These are phyloP conservation scores for Capniomyces stellatus DNA, from an alignment of 371 early-diverging fungal species.

Conservation along the genomic window DNA sequence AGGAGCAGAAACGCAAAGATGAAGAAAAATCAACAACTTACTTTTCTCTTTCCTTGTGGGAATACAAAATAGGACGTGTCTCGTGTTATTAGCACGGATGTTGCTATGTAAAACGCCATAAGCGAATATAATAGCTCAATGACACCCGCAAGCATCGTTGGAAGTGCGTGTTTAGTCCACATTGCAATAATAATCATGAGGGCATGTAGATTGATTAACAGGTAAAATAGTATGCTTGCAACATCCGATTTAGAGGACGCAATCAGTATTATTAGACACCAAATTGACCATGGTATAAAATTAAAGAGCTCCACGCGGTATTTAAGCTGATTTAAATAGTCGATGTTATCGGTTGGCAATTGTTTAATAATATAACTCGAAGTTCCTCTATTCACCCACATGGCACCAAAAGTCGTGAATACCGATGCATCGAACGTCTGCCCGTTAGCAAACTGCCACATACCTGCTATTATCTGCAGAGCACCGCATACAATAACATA, in stretches of 20 bases:
- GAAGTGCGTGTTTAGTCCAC: slow-evolving; percentile 14
- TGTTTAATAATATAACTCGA: slow-evolving; percentile 37
- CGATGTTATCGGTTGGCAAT: slow-evolving; percentile 31
- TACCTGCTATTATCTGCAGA: slow-evolving; percentile 55
- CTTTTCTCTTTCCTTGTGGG: not conserved
- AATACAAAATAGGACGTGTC: not conserved
- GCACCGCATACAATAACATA: slow-evolving; percentile 29
- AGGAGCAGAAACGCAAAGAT: too few species aligned
- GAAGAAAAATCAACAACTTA: too few species aligned
- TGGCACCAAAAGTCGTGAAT: slow-evolving; percentile 56
- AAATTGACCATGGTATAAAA: slow-evolving; percentile 44
- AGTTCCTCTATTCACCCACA: slow-evolving; percentile 33
- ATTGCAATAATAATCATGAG: slow-evolving; percentile 34
- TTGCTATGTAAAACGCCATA: slow-evolving; percentile 54
- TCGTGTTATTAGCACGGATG: slow-evolving; percentile 12
- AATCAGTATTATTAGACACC: slow-evolving; percentile 43
- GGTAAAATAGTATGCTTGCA: slow-evolving; percentile 38
- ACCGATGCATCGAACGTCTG: slow-evolving; percentile 73
- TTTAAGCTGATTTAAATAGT: slow-evolving; percentile 14
- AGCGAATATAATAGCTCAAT: slow-evolving; percentile 45
- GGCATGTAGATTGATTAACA: slow-evolving; percentile 41
- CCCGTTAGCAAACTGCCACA: slow-evolving; percentile 61
- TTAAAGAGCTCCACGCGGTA: slow-evolving; percentile 42
- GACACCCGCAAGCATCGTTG: slow-evolving; percentile 37
- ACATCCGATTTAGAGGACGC: slow-evolving; percentile 42